A percentile compares a stretch with the other conserved stretches of the same genome.
These are phyloP conservation scores for Salix viminalis DNA, from an alignment of 345 rosid genomes.

Conservation along the genomic window DNA sequence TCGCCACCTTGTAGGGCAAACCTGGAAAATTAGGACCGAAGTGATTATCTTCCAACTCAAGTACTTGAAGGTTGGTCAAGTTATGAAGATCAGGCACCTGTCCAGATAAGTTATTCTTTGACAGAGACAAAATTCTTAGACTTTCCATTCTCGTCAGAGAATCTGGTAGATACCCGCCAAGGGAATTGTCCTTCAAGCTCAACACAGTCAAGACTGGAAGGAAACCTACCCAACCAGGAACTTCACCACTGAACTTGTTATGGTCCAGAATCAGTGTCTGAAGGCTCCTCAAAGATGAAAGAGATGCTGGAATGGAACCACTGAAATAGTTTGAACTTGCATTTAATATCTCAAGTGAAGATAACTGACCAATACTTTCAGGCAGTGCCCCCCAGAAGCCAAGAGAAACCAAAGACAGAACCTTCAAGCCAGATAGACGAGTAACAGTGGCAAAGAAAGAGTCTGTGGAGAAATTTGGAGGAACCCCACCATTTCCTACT, in stretches of 20 bases:
- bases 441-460: conserved; percentile 35
- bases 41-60: conserved; percentile 44
- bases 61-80: conserved; percentile 54
- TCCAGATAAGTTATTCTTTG: conserved; percentile 44
- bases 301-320: conserved; percentile 39
- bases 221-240: conserved; percentile 43
- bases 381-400: conserved; percentile 53
- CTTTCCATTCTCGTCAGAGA: conserved; percentile 29
- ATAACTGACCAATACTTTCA: conserved; percentile 27
- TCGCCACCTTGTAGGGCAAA: conserved; percentile 33
- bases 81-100: conserved; percentile 45
- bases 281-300: conserved; percentile 40
- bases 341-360: conserved; percentile 56
- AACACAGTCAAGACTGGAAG: conserved; percentile 41
- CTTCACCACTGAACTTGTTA: conserved; percentile 41
- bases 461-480: conserved; percentile 32
- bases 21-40: conserved; percentile 54
- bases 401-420: conserved; percentile 53
- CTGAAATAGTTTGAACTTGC: conserved; percentile 46
- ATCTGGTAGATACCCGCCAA: conserved; percentile 42
- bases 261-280: conserved; percentile 52
- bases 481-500: conserved; percentile 26
- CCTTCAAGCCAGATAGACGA: conserved; percentile 42
- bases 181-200: conserved; percentile 52
- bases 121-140: conserved; percentile 40